A percentile compares a stretch with the other conserved stretches of the same genome.
phyloP scores from a whole-genome alignment of 2,329 filamentous ascomycete genomes.

The Fusarium redolens region DNA sequence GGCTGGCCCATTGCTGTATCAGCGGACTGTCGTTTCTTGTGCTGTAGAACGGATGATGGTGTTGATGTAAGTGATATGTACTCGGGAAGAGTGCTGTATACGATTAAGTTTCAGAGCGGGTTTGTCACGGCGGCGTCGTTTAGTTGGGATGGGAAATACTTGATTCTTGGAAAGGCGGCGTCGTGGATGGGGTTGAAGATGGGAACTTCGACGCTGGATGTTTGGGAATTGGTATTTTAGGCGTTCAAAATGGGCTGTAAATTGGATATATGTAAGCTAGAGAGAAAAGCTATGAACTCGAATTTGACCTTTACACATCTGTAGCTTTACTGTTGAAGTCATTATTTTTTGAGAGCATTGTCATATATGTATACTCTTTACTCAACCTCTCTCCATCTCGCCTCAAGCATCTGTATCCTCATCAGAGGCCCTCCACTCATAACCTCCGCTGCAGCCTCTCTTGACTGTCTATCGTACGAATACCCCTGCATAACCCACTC shows the following conservation, averaged over 20 bases:
- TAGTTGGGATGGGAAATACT: slow-evolving; percentile 43
- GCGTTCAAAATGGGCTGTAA: slow-evolving; percentile 18
- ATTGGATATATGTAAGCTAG: neutral
- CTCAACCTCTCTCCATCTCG: slow-evolving; percentile 51
- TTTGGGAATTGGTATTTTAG: slow-evolving; percentile 46
- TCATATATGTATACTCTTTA: slow-evolving; percentile 9
- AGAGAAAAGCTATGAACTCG: neutral
- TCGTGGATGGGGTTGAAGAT: slow-evolving; percentile 37
- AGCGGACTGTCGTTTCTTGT: slow-evolving; percentile 50
- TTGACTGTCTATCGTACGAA: slow-evolving; percentile 47
- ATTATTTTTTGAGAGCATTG: neutral
- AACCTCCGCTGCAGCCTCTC: slow-evolving; percentile 20
- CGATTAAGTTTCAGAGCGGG: slow-evolving; percentile 45
- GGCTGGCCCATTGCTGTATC: slow-evolving; percentile 53
- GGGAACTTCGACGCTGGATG: slow-evolving; percentile 43
- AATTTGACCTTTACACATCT: neutral
- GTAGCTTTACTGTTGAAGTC: neutral
- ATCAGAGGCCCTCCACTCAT: slow-evolving; percentile 22
- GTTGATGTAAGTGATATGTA: slow-evolving; percentile 50
- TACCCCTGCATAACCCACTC: slow-evolving; percentile 45
- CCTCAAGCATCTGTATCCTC: slow-evolving; percentile 47
- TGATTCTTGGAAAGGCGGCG: slow-evolving; percentile 49
- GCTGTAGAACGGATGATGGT: slow-evolving; percentile 51
- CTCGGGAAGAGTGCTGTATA: slow-evolving; percentile 50
- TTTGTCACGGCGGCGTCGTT: slow-evolving; percentile 50